These are phyloP conservation scores for Isochrysis galbana DNA, from an alignment of 78 protist species.

Conservation along the genomic window DNA sequence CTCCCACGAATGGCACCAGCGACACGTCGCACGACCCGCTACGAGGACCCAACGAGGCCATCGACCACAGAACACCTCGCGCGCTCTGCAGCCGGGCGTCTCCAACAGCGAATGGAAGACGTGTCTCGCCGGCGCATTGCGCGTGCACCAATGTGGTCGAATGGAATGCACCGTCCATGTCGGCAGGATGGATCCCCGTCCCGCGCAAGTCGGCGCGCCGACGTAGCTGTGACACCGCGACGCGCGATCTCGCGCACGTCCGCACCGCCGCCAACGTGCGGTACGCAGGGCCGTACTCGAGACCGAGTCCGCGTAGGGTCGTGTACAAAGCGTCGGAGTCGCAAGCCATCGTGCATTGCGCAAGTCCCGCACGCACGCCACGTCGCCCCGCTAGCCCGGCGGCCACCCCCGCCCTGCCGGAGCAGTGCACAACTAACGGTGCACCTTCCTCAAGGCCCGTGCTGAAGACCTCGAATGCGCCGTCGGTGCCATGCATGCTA, in stretches of 20 bases:
- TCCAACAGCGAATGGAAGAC: neutral
- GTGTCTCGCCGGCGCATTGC: neutral
- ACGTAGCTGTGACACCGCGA: neutral
- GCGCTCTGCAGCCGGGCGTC: neutral
- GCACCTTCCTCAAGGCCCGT: neutral
- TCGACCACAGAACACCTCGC: neutral
- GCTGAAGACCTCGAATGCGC: neutral
- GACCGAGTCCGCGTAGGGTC: neutral
- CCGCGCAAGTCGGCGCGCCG: neutral
- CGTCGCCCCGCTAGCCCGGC: neutral
- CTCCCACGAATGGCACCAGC: neutral
- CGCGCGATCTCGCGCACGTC: neutral
- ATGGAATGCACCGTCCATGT: neutral
- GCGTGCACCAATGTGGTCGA: neutral
- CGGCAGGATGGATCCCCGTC: neutral
- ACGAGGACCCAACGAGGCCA: neutral
- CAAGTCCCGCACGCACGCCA: neutral
- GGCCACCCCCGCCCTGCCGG: neutral
- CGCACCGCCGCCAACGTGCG: neutral
- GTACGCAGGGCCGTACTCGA: neutral
- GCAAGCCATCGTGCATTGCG: neutral
- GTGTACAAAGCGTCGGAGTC: neutral
- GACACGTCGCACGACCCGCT: neutral
- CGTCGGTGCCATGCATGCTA: neutral
- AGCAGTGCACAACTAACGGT: no score